Percentiles rank a stretch among this genome's conserved stretches.
Evolutionary conservation across 2,329 filamentous ascomycete species (phyloP).

Genomic region (Fusarium anthophilum): DNA sequence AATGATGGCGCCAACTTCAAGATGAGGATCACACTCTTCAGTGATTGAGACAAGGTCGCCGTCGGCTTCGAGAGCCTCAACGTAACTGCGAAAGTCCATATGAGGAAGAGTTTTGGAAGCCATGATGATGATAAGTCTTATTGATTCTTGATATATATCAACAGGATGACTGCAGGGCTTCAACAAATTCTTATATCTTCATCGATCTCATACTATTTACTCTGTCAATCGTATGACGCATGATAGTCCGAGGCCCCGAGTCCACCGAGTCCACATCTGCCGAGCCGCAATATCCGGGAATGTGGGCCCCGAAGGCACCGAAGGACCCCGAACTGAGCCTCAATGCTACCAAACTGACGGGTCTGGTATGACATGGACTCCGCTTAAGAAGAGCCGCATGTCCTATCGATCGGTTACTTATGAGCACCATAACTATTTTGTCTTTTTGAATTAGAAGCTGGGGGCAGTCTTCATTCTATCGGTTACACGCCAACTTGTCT

Average conservation of each 20-base stretch:
- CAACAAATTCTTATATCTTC: not conserved
- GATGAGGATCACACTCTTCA: constrained; percentile 53
- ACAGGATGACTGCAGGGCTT: not conserved
- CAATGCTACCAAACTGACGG: not conserved
- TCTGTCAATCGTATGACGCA: not conserved
- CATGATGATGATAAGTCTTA: constrained; percentile 1
- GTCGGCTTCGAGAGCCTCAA: constrained; percentile 43
- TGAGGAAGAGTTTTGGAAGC: constrained; percentile 28
- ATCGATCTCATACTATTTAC: not conserved
- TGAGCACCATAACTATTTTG: not conserved
- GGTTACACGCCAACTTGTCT: not conserved
- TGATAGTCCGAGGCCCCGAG: constrained; percentile 4
- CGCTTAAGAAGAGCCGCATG: not conserved
- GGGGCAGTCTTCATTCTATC: not conserved
- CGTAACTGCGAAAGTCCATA: constrained; percentile 36
- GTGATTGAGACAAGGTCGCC: constrained; percentile 57
- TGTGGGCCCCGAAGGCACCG: not conserved
- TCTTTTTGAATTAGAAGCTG: not conserved
- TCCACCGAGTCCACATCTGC: not conserved
- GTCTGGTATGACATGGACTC: not conserved
- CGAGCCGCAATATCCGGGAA: not conserved
- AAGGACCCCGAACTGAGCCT: not conserved
- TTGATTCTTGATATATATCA: not conserved
- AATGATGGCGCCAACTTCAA: constrained; percentile 59
- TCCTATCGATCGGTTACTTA: not conserved